These are phyloP conservation scores for Danielia reshetovae DNA, from an alignment of 805 yeast species.

Conservation along the genomic window DNA sequence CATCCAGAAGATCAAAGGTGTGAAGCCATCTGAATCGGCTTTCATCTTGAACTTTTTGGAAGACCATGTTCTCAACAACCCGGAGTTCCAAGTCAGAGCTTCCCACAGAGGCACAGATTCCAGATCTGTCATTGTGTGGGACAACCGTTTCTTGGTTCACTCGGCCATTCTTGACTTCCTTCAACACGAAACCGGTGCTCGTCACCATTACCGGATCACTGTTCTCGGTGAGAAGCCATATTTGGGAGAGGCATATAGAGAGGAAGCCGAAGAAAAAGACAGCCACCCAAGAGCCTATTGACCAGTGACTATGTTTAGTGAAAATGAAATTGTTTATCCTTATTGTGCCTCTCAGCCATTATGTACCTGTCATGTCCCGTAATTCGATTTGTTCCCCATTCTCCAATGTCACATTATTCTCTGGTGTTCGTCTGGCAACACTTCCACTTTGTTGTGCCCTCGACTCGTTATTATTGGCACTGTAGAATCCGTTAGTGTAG, in stretches of 20 bases:
- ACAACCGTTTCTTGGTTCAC: constrained; percentile 21
- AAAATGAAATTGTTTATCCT: too few relatives aligned
- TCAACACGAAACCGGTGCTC: constrained; percentile 18
- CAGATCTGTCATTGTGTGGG: constrained; percentile 24
- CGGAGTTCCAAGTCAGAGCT: constrained; percentile 25
- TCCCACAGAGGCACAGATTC: constrained; percentile 21
- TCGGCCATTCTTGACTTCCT: constrained; percentile 22
- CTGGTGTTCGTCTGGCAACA: too few relatives aligned
- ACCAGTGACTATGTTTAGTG: neutral
- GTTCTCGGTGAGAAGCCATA: constrained; percentile 25
- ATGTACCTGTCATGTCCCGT: too few relatives aligned
- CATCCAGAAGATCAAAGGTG: constrained; percentile 20
- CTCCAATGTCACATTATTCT: too few relatives aligned
- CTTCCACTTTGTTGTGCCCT: too few relatives aligned
- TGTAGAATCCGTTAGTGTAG: constrained; percentile 40
- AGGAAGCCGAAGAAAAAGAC: neutral
- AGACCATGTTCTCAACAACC: constrained; percentile 19
- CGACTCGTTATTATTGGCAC: constrained; percentile 7
- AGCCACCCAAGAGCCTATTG: constrained; percentile 3
- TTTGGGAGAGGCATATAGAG: constrained; percentile 3
- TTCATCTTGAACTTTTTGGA: constrained; percentile 21
- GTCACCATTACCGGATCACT: constrained; percentile 25
- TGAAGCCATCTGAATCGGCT: constrained; percentile 20
- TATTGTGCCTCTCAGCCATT: too few relatives aligned
- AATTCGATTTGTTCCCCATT: too few relatives aligned